Evolutionary conservation across 768 basidiomycete genomes (phyloP).

Genomic region (Termitomyces sp.): DNA sequence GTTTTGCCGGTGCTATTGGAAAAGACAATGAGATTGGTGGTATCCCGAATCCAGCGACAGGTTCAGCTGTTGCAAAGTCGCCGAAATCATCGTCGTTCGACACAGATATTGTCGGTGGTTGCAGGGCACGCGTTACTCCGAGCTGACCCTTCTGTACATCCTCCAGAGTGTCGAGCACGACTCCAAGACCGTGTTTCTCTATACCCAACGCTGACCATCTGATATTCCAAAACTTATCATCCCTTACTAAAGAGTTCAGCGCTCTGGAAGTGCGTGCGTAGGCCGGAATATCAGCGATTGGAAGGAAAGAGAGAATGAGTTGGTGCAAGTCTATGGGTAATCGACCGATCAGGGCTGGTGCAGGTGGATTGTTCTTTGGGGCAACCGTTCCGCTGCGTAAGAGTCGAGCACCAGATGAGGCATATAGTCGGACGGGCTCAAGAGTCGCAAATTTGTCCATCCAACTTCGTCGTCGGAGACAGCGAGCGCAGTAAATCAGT

Average conservation of each 20-base stretch:
- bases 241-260: slow-evolving; percentile 56
- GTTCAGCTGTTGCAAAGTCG: slow-evolving; percentile 14
- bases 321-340: slow-evolving; percentile 79
- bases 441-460: slow-evolving; percentile 91
- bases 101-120: slow-evolving; percentile 4
- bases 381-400: slow-evolving; percentile 14
- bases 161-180: slow-evolving; percentile 52
- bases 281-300: slow-evolving; percentile 76
- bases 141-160: slow-evolving; percentile 84
- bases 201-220: slow-evolving; percentile 62
- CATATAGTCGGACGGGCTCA: slow-evolving; percentile 65
- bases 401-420: slow-evolving; percentile 28
- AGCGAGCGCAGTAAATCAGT: not conserved
- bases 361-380: slow-evolving; percentile 15
- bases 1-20: slow-evolving; percentile 24
- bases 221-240: slow-evolving; percentile 76
- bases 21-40: slow-evolving; percentile 12
- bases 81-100: slow-evolving; percentile 18
- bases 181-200: slow-evolving; percentile 32
- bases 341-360: slow-evolving; percentile 57
- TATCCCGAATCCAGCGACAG: slow-evolving; percentile 14
- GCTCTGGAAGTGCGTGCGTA: slow-evolving; percentile 69
- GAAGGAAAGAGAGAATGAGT: slow-evolving; percentile 66
- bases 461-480: slow-evolving; percentile 3
- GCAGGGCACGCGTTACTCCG: slow-evolving; percentile 25